phyloP scores from a whole-genome alignment of 371 early-diverging fungal genomes.

The Edhazardia aedis region DNA sequence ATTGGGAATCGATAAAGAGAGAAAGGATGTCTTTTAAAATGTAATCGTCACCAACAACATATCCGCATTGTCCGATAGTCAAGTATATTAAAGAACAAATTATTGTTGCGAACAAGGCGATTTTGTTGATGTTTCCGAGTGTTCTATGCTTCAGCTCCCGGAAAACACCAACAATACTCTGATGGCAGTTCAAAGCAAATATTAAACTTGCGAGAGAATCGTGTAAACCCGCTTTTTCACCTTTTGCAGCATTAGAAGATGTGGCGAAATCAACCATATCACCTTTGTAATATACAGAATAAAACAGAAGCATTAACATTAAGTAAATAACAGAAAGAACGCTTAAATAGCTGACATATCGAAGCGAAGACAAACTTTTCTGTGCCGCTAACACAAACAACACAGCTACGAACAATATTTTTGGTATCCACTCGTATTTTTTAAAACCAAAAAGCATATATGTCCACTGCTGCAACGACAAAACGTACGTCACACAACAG shows the following conservation, averaged over 20 bases:
- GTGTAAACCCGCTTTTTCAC: not conserved
- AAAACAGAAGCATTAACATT: conserved; percentile 4
- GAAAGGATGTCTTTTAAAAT: not conserved
- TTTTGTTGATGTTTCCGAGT: conserved; percentile 16
- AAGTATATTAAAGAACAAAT: conserved; percentile 22
- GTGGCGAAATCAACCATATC: no score
- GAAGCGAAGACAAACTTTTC: conserved; percentile 11
- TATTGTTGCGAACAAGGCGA: conserved; percentile 8
- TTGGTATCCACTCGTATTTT: not conserved
- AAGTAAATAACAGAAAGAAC: conserved; percentile 14
- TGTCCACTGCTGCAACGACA: conserved; percentile 14
- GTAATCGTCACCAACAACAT: not conserved
- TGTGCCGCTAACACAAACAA: conserved; percentile 3
- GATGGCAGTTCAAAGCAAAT: conserved; percentile 36
- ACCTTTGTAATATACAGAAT: not conserved
- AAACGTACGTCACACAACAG: conserved; percentile 13
- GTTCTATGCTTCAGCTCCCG: conserved; percentile 16
- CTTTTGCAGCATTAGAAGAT: no score
- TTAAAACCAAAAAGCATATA: not conserved
- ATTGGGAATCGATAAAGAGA: no score
- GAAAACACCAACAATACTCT: conserved; percentile 31
- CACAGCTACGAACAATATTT: not conserved
- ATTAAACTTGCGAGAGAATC: conserved; percentile 9
- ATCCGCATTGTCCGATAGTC: conserved; percentile 30
- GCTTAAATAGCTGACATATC: conserved; percentile 7